Conservation (phyloP, 306 rosid genomes). For the Senna tora region DNA sequence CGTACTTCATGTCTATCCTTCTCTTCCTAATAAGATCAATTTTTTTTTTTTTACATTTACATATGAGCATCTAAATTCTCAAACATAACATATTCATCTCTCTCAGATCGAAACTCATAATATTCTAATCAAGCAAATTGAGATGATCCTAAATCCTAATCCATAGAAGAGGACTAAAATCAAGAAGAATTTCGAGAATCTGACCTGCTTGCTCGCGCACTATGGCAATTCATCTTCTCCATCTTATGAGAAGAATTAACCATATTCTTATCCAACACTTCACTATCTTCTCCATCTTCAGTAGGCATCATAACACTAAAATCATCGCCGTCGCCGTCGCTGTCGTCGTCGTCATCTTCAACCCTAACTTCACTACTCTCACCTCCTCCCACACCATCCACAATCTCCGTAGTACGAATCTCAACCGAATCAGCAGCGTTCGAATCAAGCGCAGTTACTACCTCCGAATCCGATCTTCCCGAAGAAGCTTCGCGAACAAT, state of each 20-base stretch:
- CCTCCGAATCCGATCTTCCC: slow-evolving; percentile 26
- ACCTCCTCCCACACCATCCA: slow-evolving; percentile 38
- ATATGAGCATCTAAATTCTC: too few species aligned
- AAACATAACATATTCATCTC: too few species aligned
- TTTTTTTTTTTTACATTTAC: too few species aligned
- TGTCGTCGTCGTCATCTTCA: too few species aligned
- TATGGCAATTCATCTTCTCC: slow-evolving; percentile 20
- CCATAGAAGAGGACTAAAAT: too few species aligned
- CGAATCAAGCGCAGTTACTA: slow-evolving; percentile 25
- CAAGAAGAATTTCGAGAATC: slow-evolving; percentile 49
- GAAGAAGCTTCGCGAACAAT: slow-evolving; percentile 39
- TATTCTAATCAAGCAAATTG: too few species aligned
- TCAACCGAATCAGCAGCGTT: slow-evolving; percentile 30
- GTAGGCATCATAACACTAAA: not conserved
- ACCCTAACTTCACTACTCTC: slow-evolving; percentile 27
- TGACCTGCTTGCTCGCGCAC: slow-evolving; percentile 46
- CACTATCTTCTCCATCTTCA: slow-evolving; percentile 29
- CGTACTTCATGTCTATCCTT: too few species aligned
- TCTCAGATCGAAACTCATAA: too few species aligned
- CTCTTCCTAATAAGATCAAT: too few species aligned
- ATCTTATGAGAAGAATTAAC: too few species aligned
- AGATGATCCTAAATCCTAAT: too few species aligned
- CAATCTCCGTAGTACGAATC: slow-evolving; percentile 24
- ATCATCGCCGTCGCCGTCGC: slow-evolving; percentile 37
- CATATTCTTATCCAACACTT: slow-evolving; percentile 31